phyloP scores from a whole-genome alignment of 495 filamentous ascomycete genomes.

The Podospora tetraspora region DNA sequence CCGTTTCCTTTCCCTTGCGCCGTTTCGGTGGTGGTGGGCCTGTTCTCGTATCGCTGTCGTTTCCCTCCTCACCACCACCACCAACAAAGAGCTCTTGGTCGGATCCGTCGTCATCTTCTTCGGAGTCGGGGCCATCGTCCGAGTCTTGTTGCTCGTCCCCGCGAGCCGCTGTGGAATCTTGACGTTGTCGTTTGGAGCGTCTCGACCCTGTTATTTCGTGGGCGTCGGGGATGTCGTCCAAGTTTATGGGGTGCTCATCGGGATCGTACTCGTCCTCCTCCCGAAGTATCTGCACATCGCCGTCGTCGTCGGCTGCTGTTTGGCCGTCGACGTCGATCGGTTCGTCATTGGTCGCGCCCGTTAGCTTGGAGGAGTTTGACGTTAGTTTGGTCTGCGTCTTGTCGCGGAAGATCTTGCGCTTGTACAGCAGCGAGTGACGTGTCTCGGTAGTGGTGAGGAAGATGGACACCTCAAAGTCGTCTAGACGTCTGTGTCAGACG shows the following conservation, averaged over 20 bases:
- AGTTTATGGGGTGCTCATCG: constrained; percentile 29
- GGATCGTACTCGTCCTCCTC: constrained; percentile 38
- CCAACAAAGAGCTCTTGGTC: constrained; percentile 34
- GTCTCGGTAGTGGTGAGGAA: constrained; percentile 85
- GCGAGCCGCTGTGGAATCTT: constrained; percentile 11
- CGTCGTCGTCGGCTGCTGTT: constrained; percentile 35
- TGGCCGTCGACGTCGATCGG: constrained; percentile 45
- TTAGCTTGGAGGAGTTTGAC: constrained; percentile 55
- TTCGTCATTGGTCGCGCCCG: constrained; percentile 47
- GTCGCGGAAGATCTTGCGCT: constrained; percentile 65
- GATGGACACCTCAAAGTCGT: constrained; percentile 91
- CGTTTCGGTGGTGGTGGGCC: constrained; percentile 44
- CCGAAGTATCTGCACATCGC: constrained; percentile 32
- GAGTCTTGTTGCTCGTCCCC: constrained; percentile 11
- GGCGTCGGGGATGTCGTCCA: constrained; percentile 42
- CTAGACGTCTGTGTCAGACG: constrained; percentile 42
- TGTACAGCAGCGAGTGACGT: constrained; percentile 82
- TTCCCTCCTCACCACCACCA: constrained; percentile 19
- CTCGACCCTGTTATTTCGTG: constrained; percentile 32
- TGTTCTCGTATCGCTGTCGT: constrained; percentile 17
- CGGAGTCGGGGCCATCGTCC: constrained; percentile 26
- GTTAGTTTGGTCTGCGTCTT: constrained; percentile 48
- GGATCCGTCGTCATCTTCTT: constrained; percentile 21
- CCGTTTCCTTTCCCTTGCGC: constrained; percentile 33
- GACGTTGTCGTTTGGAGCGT: constrained; percentile 27